Evolutionary conservation across 805 yeast species (phyloP), one percentile per base, ranked within the genome.

Genomic region (Teunomyces gatunensis): DNA sequence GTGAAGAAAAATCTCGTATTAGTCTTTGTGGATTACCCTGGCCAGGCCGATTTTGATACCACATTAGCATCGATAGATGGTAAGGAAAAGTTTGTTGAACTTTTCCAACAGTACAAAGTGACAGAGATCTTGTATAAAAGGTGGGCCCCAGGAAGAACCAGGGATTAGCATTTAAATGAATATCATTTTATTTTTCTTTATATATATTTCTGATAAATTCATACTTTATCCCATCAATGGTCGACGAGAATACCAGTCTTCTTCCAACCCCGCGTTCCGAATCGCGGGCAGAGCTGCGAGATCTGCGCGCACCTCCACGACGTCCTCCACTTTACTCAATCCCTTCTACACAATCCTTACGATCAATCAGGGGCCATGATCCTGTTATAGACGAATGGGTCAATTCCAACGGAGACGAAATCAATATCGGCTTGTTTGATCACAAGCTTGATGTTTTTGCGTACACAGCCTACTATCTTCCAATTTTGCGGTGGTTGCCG

Each of bases 101-200:
- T 79, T 17, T 61, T 84, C 48, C 56, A 64, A 52, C 49, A 63
- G 49, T 81, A 79, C 63, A 69, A 66, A 37, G 74, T 91, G 1
- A 77, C 79, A 28, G 96, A 90, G 57, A 70, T 89, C 1, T 67
- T 84, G 2, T 83, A 85, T 61, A 79, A 80, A 56, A 77, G 98
- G 54, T 92, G 97, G 96, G 77, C 87, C 0, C 92, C 97, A 5
- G 83, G 86, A 49, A 77, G 86, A 55, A 88, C 89, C 51, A 75
- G 97, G 56, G 96, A 89, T 59, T 91, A 61, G 57, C n/a, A 6
- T 25, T 7, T 25, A 9, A 25, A 6, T 25, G 27, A 18, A 18
- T 25, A 25, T 25, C 3, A 25, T 6, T 9, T 25, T 25, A 18
- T 25, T 25, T 25, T 25, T 34, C 11, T 34, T 17, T 21, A 21